Conservation (phyloP, 1,284 basidiomycete genomes). For the Sanguinoderma infundibulare region DNA sequence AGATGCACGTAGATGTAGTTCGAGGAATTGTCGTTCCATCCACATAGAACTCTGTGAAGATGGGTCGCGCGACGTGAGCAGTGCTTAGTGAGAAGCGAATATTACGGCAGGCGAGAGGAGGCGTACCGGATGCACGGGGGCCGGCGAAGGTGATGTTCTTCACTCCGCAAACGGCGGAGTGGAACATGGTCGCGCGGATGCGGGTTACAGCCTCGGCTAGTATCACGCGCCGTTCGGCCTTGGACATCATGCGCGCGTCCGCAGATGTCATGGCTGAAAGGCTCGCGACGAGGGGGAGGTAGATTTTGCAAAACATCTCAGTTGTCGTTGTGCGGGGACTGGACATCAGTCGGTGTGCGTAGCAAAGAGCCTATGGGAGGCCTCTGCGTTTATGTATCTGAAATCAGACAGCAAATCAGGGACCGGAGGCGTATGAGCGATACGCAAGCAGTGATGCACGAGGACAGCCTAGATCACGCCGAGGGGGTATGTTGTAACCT, state of each 20-base stretch:
- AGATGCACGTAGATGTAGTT: conserved; percentile 46
- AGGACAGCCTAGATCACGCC: too few species aligned
- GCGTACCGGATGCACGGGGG: conserved; percentile 62
- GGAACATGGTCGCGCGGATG: conserved; percentile 22
- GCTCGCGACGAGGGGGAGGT: conserved; percentile 15
- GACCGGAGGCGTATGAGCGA: too few species aligned
- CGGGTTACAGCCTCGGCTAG: conserved; percentile 31
- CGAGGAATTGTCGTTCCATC: conserved; percentile 65
- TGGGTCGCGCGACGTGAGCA: too few species aligned
- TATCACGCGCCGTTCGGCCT: conserved; percentile 28
- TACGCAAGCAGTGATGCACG: too few species aligned
- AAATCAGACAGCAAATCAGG: too few species aligned
- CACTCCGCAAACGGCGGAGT: conserved; percentile 26
- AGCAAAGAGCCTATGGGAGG: too few species aligned
- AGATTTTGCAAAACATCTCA: conserved; percentile 3
- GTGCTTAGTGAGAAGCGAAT: too few species aligned
- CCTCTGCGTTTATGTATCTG: too few species aligned
- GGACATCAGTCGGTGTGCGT: too few species aligned
- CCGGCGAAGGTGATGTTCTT: conserved; percentile 77
- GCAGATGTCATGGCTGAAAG: conserved; percentile 6
- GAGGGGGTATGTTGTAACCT: too few species aligned
- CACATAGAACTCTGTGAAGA: conserved; percentile 66
- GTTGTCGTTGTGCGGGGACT: too few species aligned
- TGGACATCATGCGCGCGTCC: conserved; percentile 25
- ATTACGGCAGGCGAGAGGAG: too few species aligned